Conservation (phyloP, 495 filamentous ascomycete genomes). For the Chlorociboria aeruginascens region DNA sequence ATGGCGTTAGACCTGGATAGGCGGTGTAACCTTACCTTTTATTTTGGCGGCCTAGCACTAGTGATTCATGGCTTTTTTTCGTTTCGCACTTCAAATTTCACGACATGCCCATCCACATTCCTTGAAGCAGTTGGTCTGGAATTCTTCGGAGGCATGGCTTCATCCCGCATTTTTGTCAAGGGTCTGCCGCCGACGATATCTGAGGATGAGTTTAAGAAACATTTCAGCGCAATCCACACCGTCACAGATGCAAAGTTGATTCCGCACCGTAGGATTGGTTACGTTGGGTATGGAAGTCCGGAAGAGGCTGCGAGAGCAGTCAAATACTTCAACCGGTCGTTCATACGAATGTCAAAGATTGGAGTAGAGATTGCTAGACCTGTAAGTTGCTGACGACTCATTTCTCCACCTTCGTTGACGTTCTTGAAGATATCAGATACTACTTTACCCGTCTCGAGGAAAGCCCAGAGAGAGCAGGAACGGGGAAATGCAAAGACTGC, state of each 20-base stretch:
- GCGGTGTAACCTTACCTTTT: no score
- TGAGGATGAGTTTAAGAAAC: conserved; percentile 70
- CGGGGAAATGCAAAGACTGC: conserved; percentile 9
- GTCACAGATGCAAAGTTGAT: conserved; percentile 89
- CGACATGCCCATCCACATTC: no score
- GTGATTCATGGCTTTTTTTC: no score
- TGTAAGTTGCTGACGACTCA: conserved; percentile 33
- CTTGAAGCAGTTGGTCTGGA: no score
- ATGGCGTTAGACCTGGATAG: no score
- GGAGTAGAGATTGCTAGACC: conserved; percentile 81
- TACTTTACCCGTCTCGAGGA: conserved; percentile 19
- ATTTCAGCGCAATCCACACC: conserved; percentile 61
- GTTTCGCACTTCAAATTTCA: no score
- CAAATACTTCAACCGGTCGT: conserved; percentile 89
- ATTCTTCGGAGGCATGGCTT: conserved; percentile 27
- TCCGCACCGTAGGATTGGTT: conserved; percentile 80
- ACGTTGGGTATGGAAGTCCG: conserved; percentile 82
- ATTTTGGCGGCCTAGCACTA: no score
- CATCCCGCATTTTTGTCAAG: conserved; percentile 87
- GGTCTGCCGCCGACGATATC: conserved; percentile 64
- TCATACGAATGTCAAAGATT: conserved; percentile 95
- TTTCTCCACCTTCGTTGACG: background rate
- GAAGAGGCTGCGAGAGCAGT: conserved; percentile 72
- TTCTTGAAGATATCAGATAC: conserved; percentile 17
- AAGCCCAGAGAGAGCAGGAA: conserved; percentile 18